Base-by-base conservation (phyloP, 164 flowering plant genomes). In the Hamamelis virginiana region DNA sequence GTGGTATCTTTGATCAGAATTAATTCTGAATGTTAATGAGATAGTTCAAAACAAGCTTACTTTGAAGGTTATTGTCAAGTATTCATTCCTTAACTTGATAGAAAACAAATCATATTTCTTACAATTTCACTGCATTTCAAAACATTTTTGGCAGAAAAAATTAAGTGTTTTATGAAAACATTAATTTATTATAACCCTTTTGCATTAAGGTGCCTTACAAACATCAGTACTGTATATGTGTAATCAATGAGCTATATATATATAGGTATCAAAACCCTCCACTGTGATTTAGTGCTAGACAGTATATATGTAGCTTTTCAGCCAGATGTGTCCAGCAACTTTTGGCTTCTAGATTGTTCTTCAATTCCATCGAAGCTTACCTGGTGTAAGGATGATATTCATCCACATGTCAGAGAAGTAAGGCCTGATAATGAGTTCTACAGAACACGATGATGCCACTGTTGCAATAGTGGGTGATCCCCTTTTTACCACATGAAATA, bases 251-350 rank as follows among this genome's bases (percentile, higher is more conserved):
- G n/a, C n/a, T n/a, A n/a, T n/a, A n/a, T n/a, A n/a, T n/a, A n/a
- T n/a, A n/a, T n/a, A n/a, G n/a, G n/a, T n/a, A 50, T 50, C n/a
- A 50, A 16, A 50, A 50, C n/a, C n/a, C n/a, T 50, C 15, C 53
- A 50, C n/a, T 50, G n/a, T 10, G 53, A 16, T 50, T 50, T 50
- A 15, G 53, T 15, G n/a, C n/a, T 33, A 50, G 53, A n/a, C 53
- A 50, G 18, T n/a, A n/a, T n/a, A n/a, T n/a, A n/a, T n/a, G n/a
- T 50, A 50, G n/a, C 53, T 50, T 50, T 50, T 50, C n/a, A 50
- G 53, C 53, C 53, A n/a, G n/a, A 50, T 15, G 53, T n/a, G n/a
- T 50, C n/a, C 14, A 50, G 15, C n/a, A 12, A 50, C 3, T 50
- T 50, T 50, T 50, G 53, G 16, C 53, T 50, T 50, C 15, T 50